Evolutionary conservation across 2,329 filamentous ascomycete genomes (phyloP), one percentile per base, ranked within the genome.

Genomic region (Aspergillus caelatus): DNA sequence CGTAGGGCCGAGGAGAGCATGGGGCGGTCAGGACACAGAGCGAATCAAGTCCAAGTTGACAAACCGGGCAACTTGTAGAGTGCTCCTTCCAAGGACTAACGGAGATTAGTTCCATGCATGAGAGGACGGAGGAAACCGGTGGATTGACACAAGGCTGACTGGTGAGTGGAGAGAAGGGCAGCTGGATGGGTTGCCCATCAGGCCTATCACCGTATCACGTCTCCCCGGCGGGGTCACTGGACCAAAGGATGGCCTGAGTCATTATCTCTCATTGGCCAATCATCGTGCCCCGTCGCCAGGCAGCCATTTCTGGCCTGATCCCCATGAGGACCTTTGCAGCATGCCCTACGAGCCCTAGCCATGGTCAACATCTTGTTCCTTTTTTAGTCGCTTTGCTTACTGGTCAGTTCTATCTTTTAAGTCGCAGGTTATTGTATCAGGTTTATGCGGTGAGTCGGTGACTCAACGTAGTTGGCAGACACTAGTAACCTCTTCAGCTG

Each of bases 201-300:
- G 45, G 55, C 34, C 50, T 53, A 43, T 55, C 45, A 34, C 9
- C 28, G 46, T 48, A 30, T 50, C 26, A n/a, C 23, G 23, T 52
- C 34, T n/a, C 28, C 16, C 19, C 6, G 46, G 46, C 26, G 23
- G 53, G 43, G 60, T 62, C 60, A 62, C 54, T 61, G 52, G 59
- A 61, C 39, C 59, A 16, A 32, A 28, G 26, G 16, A 52, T 46
- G 46, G 57, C 63, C 61, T 62, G 58, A 62, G 52, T 65, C 55
- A 64, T 58, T 30, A 30, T 34, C 45, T 10, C 39, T 45, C 41
- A 48, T 36, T 39, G 36, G 55, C 55, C 62, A 64, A 66, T 65
- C 65, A 62, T 52, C 45, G 57, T 39, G 45, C 36, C 21, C 26
- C 30, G 28, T 56, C 41, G 53, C 43, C 62, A 63, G 62, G 62